Evolutionary conservation across 108 stramenopile genomes (phyloP), one percentile per base, ranked within the genome.

Genomic region (Skeletonema menzelii): DNA sequence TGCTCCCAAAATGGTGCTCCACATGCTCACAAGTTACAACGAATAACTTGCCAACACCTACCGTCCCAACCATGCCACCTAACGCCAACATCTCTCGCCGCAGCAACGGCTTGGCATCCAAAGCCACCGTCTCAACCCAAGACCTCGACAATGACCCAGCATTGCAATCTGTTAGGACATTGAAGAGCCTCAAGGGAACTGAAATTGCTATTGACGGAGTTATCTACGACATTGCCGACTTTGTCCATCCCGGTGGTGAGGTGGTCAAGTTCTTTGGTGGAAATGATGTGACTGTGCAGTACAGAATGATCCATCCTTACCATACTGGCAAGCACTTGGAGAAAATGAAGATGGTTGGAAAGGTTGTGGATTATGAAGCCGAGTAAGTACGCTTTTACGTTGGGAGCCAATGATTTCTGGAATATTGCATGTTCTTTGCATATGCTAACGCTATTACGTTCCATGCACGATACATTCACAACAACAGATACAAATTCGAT

Each of bases 241-340:
- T 96, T 60, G 67, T 84, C 60, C 95, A 96, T 82, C 95, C 95
- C 0, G 95, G 95, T 56, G 95, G 95, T 46, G 87, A 93, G 56
- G 65, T 83, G 13, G 86, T 96, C 62, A 64, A 82, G 19, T 61
- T 96, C 47, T 96, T 96, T 67, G 95, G 95, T 59, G 95, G 95
- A 8, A 93, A 96, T 57, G 95, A 96, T 76, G 95, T 92, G 11
- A 90, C 95, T 15, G 88, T 89, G 15, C 88, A 90, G 73, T 96
- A 96, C 69, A 89, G 87, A 60, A 96, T 96, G 95, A 94, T 96
- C 56, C 95, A 96, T 77, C 91, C 91, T n/a, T 87, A 93, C 65
- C 95, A 93, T 75, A 92, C 92, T 11, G 56, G 61, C 37, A 91
- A 94, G 85, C 88, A 90, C 74, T 68, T 96, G 72, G 89, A 92